Conservation (phyloP, 805 yeast species). For the Ogataea philodendri region DNA sequence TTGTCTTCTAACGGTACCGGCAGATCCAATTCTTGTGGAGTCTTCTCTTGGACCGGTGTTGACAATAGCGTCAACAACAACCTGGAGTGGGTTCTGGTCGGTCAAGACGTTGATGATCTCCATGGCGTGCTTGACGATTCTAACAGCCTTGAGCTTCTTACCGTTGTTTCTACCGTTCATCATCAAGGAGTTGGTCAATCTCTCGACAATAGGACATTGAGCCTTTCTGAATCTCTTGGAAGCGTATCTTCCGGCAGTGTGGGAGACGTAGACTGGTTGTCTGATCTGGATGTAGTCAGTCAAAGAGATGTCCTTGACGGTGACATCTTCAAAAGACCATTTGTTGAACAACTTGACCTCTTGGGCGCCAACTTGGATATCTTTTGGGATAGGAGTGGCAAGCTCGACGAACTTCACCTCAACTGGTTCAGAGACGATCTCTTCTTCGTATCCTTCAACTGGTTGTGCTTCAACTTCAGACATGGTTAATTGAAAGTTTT, state of each 20-base stretch:
- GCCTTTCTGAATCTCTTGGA: slow-evolving; percentile 99
- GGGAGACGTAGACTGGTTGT: slow-evolving; percentile 96
- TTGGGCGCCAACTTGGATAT: slow-evolving; percentile 91
- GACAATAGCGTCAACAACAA: slow-evolving; percentile 97
- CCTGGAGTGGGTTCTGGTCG: slow-evolving; percentile 99
- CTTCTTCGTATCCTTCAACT: slow-evolving; percentile 51
- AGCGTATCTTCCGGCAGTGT: slow-evolving; percentile 99
- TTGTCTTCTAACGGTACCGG: slow-evolving; percentile 99
- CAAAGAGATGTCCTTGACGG: slow-evolving; percentile 95
- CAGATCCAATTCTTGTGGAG: slow-evolving; percentile 99
- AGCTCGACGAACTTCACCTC: slow-evolving; percentile 76
- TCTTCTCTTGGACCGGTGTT: slow-evolving; percentile 99
- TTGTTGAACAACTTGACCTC: slow-evolving; percentile 99
- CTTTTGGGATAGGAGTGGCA: slow-evolving; percentile 97
- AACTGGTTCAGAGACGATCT: slow-evolving; percentile 80
- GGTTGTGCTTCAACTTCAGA: slow-evolving; percentile 81
- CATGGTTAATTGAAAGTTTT: slow-evolving; percentile 40
- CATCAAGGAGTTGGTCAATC: slow-evolving; percentile 99
- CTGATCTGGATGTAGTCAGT: slow-evolving; percentile 98
- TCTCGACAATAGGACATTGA: slow-evolving; percentile 98
- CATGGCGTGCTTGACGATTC: slow-evolving; percentile 98
- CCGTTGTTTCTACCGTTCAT: slow-evolving; percentile 99
- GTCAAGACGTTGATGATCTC: slow-evolving; percentile 97
- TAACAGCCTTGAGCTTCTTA: slow-evolving; percentile 99
- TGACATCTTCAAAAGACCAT: slow-evolving; percentile 98